Conservation (phyloP, 2,329 filamentous ascomycete species). For the Kalaharituber pfeilii region DNA sequence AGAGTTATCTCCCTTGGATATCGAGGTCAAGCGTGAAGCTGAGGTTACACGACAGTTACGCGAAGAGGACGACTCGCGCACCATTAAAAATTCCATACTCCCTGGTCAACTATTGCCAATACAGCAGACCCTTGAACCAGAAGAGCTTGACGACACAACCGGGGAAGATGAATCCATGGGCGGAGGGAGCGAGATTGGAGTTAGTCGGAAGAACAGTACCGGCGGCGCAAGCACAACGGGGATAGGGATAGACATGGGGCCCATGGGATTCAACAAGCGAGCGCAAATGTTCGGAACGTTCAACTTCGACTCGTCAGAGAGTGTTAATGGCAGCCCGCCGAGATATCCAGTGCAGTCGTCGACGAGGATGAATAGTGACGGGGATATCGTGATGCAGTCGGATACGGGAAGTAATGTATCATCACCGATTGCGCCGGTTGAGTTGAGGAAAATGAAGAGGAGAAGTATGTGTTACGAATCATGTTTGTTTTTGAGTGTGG, state of each 20-base stretch:
- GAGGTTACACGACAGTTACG: constrained; percentile 91
- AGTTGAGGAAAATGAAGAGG: neutral
- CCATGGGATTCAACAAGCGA: neutral
- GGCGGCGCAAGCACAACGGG: neutral
- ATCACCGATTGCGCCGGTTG: neutral
- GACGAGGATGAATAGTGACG: neutral
- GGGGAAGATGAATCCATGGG: neutral
- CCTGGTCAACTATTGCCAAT: neutral
- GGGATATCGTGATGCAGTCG: neutral
- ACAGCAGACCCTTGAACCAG: neutral
- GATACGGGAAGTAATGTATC: neutral
- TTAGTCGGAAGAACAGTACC: neutral
- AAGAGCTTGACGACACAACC: neutral
- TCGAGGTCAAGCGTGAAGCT: constrained; percentile 75
- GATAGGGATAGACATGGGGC: neutral
- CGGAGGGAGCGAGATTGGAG: neutral
- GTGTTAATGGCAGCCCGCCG: neutral
- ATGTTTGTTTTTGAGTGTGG: neutral
- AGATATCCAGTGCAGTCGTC: neutral
- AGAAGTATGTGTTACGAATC: constrained; percentile 5
- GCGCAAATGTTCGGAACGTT: neutral
- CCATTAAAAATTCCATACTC: neutral
- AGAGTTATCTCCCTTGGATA: constrained; percentile 72
- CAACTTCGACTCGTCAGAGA: neutral
- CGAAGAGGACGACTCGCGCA: constrained; percentile 34